Base-by-base conservation (phyloP, 129 eudicot species). In the Artemisia argyi region DNA sequence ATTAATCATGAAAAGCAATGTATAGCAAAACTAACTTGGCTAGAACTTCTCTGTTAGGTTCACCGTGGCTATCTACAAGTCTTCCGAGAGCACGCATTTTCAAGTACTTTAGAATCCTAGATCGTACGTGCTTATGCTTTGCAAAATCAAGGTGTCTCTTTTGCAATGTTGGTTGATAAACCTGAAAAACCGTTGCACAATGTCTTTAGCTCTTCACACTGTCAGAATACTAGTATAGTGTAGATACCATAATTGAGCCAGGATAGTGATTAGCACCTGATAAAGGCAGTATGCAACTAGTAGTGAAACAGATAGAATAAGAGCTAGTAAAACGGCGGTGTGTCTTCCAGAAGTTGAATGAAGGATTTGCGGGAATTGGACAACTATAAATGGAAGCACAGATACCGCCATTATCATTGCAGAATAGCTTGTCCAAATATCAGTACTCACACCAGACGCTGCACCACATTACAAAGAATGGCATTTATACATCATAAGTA, bases 381-480 rank as follows among this genome's bases (percentile, higher is more conserved):
- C 90, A 69, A 85, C 77, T 15, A 80, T 6, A 60, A 85, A 88
- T 6, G 90, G 95, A 20, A 88, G 79, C 52, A 88, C 76, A 18
- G 90, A 88, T 70, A 82, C 59, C 68, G 88, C 90, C 94, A 85
- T 88, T 60, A 85, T 88, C 75, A 80, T 86, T 44, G 94, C 88
- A 12, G 90, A 79, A 78, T 82, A 85, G 71, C 87, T 74, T 62
- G 95, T 88, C 86, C 85, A 83, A 47, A 80, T 75, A 78, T 88
- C 95, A 71, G 85, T 82, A 61, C 83, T 76, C 63, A 85, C 86
- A 75, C 88, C 88, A 24, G 78, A 70, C 8, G 77, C 90, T 85
- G 79, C 35, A 76, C 22, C 47, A 55, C 3, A n/a, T 35, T 3
- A 35, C 47, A 61, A 46, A 7, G 22, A 35, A 12, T 7, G 19